Conservation (phyloP, 495 filamentous ascomycete genomes). For the Penicillium dipodomyicola region DNA sequence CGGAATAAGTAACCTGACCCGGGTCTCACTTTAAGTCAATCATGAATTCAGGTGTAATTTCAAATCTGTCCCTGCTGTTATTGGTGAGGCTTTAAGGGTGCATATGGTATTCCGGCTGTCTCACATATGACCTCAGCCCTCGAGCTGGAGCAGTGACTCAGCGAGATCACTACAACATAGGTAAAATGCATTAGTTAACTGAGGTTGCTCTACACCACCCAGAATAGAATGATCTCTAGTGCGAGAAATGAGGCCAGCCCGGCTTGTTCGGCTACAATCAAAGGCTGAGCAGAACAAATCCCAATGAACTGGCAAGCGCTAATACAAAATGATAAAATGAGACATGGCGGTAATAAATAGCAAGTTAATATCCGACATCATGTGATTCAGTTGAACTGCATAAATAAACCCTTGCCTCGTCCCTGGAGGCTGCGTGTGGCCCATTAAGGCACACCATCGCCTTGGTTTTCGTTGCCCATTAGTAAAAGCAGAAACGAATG, state of each 20-base stretch:
- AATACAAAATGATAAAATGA: not conserved
- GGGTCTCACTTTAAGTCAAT: not conserved
- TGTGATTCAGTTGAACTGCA: not conserved
- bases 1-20: not conserved
- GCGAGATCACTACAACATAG: not conserved
- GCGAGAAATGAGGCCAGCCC: not conserved
- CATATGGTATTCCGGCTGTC: not conserved
- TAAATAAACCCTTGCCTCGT: not conserved
- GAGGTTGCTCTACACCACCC: not conserved
- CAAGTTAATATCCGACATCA: not conserved
- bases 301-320: not conserved
- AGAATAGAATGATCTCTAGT: not conserved
- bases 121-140: not conserved
- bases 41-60: not conserved
- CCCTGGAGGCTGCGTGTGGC: not conserved
- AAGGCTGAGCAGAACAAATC: not conserved
- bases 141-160: not conserved
- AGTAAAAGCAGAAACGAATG: too few species aligned
- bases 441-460: not conserved
- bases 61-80: not conserved
- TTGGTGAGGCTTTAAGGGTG: not conserved
- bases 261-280: not conserved
- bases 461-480: not conserved
- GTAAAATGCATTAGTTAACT: not conserved
- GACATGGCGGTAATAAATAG: not conserved